Conservation (phyloP, 768 basidiomycete species). For the Sistotremastrum suecicum region DNA sequence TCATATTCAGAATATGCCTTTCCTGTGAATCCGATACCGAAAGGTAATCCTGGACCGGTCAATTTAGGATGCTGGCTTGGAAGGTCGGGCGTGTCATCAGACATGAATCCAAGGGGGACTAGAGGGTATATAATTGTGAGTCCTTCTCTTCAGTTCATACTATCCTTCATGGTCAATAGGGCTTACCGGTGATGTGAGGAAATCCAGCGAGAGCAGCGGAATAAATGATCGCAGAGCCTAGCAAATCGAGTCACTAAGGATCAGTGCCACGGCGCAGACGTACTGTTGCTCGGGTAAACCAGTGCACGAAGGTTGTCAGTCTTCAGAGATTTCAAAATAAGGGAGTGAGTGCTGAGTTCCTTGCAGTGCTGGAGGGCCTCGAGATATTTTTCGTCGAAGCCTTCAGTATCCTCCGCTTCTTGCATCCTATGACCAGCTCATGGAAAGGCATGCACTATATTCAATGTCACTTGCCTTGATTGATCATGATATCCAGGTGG, state of each 20-base stretch:
- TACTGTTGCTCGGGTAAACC: constrained; percentile 23
- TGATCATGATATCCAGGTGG: constrained; percentile 22
- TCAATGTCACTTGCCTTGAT: constrained; percentile 5
- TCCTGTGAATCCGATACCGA: constrained; percentile 29
- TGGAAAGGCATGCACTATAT: too few species aligned
- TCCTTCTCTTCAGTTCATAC: constrained; percentile 14
- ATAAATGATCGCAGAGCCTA: constrained; percentile 1
- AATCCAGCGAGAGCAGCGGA: constrained; percentile 22
- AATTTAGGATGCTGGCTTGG: too few species aligned
- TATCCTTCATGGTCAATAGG: too few species aligned
- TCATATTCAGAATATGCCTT: constrained; percentile 30
- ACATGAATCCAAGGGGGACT: constrained; percentile 6
- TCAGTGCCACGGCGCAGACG: too few species aligned
- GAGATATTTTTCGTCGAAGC: too few species aligned
- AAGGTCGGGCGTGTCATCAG: neutral
- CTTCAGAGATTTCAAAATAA: constrained; percentile 18
- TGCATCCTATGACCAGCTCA: too few species aligned
- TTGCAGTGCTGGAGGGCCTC: too few species aligned
- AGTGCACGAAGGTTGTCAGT: constrained; percentile 35
- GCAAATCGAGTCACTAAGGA: too few species aligned
- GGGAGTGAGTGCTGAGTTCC: too few species aligned
- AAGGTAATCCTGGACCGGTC: constrained; percentile 24
- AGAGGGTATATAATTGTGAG: constrained; percentile 14
- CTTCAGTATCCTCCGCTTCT: too few species aligned
- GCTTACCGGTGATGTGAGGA: constrained; percentile 16